Conservation (phyloP, 768 basidiomycete species). For the Leccinum incarnatum region DNA sequence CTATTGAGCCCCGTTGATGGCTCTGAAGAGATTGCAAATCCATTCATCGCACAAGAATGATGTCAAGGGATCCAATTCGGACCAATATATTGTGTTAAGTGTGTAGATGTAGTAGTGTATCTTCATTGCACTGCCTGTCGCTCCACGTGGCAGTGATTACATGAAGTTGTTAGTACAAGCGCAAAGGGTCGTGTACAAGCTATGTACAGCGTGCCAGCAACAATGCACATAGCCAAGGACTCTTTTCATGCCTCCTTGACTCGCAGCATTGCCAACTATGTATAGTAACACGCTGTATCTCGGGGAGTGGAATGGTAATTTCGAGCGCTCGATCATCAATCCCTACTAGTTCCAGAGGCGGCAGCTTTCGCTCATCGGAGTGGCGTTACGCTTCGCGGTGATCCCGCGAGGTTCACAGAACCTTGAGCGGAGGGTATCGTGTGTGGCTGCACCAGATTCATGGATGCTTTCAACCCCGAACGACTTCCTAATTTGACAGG, state of each 20-base stretch:
- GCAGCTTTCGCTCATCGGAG: slow-evolving; percentile 21
- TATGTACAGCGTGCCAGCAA: slow-evolving; percentile 7
- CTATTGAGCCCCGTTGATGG: slow-evolving; percentile 94
- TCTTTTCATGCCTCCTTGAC: not conserved
- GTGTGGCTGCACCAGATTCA: slow-evolving; percentile 12
- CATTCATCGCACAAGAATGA: slow-evolving; percentile 72
- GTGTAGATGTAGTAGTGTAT: slow-evolving; percentile 1
- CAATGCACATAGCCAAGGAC: slow-evolving; percentile 4
- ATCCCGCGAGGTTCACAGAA: slow-evolving; percentile 18
- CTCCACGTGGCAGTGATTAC: slow-evolving; percentile 17
- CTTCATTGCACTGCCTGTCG: slow-evolving; percentile 5
- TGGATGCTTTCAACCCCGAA: slow-evolving; percentile 11
- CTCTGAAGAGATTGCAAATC: slow-evolving; percentile 90
- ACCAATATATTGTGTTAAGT: not conserved
- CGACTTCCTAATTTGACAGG: slow-evolving; percentile 19
- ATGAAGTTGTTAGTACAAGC: slow-evolving; percentile 8
- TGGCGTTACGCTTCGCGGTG: slow-evolving; percentile 23
- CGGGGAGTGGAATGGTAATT: not conserved
- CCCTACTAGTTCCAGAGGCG: not conserved
- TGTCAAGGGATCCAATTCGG: not conserved
- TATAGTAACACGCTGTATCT: not conserved
- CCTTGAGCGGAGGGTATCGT: slow-evolving; percentile 11
- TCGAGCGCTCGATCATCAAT: slow-evolving; percentile 3
- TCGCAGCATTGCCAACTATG: not conserved
- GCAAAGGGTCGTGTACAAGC: slow-evolving; percentile 7